Evolutionary conservation across 176 grass and related monocot species (phyloP), one percentile per base, ranked within the genome.

Genomic region (Olyra latifolia): DNA sequence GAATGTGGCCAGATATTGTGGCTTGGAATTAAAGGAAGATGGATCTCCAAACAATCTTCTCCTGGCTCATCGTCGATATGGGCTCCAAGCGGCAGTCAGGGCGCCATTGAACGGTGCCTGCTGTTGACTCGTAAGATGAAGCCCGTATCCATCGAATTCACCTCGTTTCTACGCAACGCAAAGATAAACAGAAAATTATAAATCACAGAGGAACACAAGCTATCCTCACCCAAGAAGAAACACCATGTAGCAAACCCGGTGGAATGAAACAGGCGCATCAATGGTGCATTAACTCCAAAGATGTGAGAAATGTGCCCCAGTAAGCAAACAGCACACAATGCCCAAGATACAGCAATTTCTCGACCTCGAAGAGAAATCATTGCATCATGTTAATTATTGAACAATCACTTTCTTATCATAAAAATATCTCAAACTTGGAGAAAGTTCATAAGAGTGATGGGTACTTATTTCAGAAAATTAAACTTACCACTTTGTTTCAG

Each of bases 321-420:
- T 42, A 95, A 81, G 66, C 96, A 98, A 72, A 91, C 90, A 43
- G 90, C 70, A 87, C 96, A 98, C 82, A 98, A 85, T 74, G 92
- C 96, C 96, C 92, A 98, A 45, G 96, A 98, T 69, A 98, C 88
- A 82, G 86, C 88, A 89, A 98, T 92, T 69, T 98, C 90, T 89
- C 82, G 79, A 80, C 96, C 96, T 98, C 85, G 56, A 89, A 87
- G 39, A 53, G 62, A 84, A 77, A 79, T 19, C 58, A 84, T 42
- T 29, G 38, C 5, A 72, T 49, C 63, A 10, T 38, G 49, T 82
- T 35, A 74, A 62, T 29, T 16, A 74, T 46, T 63, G 44, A 71
- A 7, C 28, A 29, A 25, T 68, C 52, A 74, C 19, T 55, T 40
- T 50, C 15, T n/a, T 42, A 56, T 38, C 0, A 14, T 65, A 65